These are phyloP conservation scores for Podospora pseudocomata DNA, from an alignment of 495 filamentous ascomycete genomes.

Conservation along the genomic window DNA sequence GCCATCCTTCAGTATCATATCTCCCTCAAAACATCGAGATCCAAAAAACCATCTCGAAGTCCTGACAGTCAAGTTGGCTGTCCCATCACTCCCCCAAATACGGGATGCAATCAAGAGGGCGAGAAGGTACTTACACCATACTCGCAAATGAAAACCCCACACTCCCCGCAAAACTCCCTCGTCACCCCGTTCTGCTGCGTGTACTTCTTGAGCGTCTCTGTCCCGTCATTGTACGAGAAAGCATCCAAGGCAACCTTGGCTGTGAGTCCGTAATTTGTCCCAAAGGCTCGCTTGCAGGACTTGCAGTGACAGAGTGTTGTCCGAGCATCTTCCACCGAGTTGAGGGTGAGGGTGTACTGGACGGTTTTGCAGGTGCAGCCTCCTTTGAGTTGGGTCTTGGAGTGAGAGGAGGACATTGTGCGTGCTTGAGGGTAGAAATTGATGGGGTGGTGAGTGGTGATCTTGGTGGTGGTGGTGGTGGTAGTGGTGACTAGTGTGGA, in stretches of 20 bases:
- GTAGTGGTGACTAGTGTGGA: not conserved
- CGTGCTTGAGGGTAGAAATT: not conserved
- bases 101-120: too few species aligned
- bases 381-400: slow-evolving; percentile 18
- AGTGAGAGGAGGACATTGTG: not conserved
- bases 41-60: too few species aligned
- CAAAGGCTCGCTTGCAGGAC: slow-evolving; percentile 63
- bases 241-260: slow-evolving; percentile 46
- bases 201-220: slow-evolving; percentile 19
- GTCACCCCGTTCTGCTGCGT: slow-evolving; percentile 30
- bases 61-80: too few species aligned
- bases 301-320: slow-evolving; percentile 64
- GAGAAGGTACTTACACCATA: slow-evolving; percentile 40
- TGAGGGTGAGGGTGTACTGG: slow-evolving; percentile 23
- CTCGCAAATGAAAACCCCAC: slow-evolving; percentile 61
- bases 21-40: too few species aligned
- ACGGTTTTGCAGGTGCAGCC: slow-evolving; percentile 24
- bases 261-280: slow-evolving; percentile 60
- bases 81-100: too few species aligned
- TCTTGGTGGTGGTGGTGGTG: not conserved
- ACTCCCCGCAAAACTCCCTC: slow-evolving; percentile 60
- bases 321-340: slow-evolving; percentile 42
- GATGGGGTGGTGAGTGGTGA: not conserved
- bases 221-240: slow-evolving; percentile 24
- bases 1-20: not conserved